Evolutionary conservation across 139 green algal species (phyloP), one percentile per base, ranked within the genome.

Genomic region (Parachlorella kessleri): DNA sequence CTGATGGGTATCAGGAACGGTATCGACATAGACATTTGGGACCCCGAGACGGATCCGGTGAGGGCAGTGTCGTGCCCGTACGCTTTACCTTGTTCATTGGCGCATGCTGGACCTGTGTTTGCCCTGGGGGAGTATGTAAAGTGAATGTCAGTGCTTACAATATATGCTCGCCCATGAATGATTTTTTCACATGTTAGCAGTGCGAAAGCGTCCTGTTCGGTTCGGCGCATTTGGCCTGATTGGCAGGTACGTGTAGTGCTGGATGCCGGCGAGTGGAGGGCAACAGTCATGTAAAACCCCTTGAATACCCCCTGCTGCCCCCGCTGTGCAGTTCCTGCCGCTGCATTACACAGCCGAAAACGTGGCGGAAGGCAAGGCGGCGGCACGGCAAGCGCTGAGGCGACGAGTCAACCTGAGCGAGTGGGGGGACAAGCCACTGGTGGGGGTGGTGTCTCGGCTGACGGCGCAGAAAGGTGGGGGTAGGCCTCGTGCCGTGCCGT

Each of bases 11-110:
- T 97, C 76, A 81, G 75, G 64, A 89, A 90, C 54, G 85, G 84
- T 75, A 99, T 99, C 66, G 96, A 99, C 88, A 59, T 80, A 40
- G 96, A 99, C 83, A 95, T 98, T 55, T 99, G 96, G 96, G 91
- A 99, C 87, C 96, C 96, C 2, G 73, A 86, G 36, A 86, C 86
- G n/a, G 96, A 99, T 84, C 70, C 28, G 33, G 75, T 75, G 66
- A 26, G 53, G 67, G 14, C n/a, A n/a, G 4, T 69, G 64, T 5
- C 64, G 6, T 69, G 64, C 65, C 33, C 32, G 24, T 10, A 5
- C 32, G 10, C 65, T 35, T 35, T 30, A 35, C 65, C 33, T 18
- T 38, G 28, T 24, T 39, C 32, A 33, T 9, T 6, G 65, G 18
- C n/a, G 9, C 7, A 33, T 6, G 9, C 59, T 8, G 10, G 10